Base-by-base conservation (phyloP, 331 rosid species). In the Quercus lobata region DNA sequence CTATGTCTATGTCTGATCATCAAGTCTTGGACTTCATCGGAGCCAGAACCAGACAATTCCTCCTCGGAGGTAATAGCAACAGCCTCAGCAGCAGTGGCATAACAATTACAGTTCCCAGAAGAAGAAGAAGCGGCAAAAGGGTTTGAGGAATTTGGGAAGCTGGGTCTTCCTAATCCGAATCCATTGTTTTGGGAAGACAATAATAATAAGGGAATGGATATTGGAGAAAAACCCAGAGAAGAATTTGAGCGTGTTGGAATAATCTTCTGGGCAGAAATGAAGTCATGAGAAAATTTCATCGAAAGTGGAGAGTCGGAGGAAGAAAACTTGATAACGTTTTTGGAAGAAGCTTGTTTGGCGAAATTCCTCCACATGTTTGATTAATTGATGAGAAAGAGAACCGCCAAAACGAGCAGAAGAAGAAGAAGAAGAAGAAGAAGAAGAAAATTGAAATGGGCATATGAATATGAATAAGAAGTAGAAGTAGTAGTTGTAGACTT, bases 61-160 rank as follows among this genome's bases (percentile, higher is more conserved):
- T 91, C 97, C 76, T 92, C 97, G 0, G 95, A 87, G 29, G 81
- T 88, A 66, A 93, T 76, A 27, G 81, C 89, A 61, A 93, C 75
- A 1, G 97, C 98, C 87, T 91, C 97, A 0, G 97, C 97, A 15
- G 76, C 91, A 52, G 86, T 86, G 11, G 92, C 96, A 56, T 88
- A 83, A 49, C 49, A 29, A 72, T 29, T 66, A 27, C 60, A n/a
- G 66, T 55, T 69, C 34, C 74, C 83, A 66, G 71, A 79, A 84
- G 75, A 82, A 7, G 69, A 65, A 83, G 75, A 82, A 7, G 49
- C 49, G 0, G 69, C 71, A 24, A 84, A 57, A 34, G 72, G 57
- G 25, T 78, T 37, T 58, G 72, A 78, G 1, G 71, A 85, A 78
- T 76, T 76, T 76, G 53, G 18, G 16, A 82, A 83, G 60, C 69